Conservation (phyloP, 2,329 filamentous ascomycete species). For the Fusarium albosuccineum region DNA sequence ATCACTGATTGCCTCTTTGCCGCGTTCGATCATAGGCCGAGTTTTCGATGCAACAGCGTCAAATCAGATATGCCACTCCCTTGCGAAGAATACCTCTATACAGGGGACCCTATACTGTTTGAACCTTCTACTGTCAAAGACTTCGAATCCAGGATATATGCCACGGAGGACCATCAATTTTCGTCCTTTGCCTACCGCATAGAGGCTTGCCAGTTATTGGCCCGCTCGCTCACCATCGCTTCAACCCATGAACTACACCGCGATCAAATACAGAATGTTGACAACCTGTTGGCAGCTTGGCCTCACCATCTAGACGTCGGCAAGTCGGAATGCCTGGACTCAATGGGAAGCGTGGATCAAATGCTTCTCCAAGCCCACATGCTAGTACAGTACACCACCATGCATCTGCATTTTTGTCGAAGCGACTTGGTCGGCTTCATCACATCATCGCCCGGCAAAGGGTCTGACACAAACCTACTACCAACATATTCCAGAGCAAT, state of each 20-base stretch:
- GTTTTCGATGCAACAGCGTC: neutral
- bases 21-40: neutral
- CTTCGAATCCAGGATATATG: constrained; percentile 1
- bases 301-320: neutral
- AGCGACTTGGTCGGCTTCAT: neutral
- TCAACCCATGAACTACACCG: neutral
- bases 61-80: constrained; percentile 1
- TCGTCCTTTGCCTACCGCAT: constrained; percentile 1
- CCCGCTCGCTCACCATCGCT: neutral
- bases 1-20: neutral
- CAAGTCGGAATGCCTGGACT: constrained; percentile 6
- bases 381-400: neutral
- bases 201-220: neutral
- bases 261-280: constrained; percentile 7
- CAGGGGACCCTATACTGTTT: neutral
- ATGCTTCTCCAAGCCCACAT: constrained; percentile 3
- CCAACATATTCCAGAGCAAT: constrained; percentile 1
- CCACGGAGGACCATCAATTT: neutral
- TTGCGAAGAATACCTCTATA: neutral
- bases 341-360: neutral
- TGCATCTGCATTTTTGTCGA: constrained; percentile 2
- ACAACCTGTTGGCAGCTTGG: constrained; percentile 10
- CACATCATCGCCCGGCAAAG: neutral
- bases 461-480: neutral
- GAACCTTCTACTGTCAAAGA: neutral